Percentiles rank a stretch among this genome's conserved stretches.
These are phyloP conservation scores for Tetrahymena thermophila DNA, from an alignment of 73 alveolate genomes.

Conservation along the genomic window DNA sequence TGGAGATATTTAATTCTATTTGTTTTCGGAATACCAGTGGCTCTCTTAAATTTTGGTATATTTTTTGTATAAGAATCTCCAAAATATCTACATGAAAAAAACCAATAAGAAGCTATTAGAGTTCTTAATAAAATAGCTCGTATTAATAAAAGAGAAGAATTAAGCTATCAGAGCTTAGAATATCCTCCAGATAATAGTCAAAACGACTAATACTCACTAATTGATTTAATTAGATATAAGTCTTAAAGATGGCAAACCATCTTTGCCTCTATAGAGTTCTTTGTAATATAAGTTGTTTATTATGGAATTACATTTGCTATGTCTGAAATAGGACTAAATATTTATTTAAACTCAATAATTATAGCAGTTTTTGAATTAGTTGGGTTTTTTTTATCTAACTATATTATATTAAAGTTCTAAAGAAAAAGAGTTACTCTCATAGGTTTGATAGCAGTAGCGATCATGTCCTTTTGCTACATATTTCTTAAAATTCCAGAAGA, in stretches of 20 bases:
- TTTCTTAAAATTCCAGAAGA: neutral
- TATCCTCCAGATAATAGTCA: neutral
- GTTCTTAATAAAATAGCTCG: slow-evolving; percentile 14
- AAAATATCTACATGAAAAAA: neutral
- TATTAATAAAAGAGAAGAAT: neutral
- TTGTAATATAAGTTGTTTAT: slow-evolving; percentile 16
- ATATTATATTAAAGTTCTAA: neutral
- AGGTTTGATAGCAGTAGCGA: neutral
- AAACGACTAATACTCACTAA: neutral
- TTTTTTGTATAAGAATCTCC: slow-evolving; percentile 13
- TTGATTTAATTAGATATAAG: slow-evolving; percentile 11
- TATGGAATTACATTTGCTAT: slow-evolving; percentile 31
- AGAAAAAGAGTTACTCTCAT: neutral
- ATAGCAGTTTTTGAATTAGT: slow-evolving; percentile 12
- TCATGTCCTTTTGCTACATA: neutral
- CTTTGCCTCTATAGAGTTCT: neutral
- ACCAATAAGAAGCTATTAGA: neutral
- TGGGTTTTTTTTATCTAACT: neutral
- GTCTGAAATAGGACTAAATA: slow-evolving; percentile 13
- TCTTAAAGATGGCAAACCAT: slow-evolving; percentile 15
- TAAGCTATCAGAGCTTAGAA: neutral
- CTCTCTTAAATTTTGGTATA: neutral
- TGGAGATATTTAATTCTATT: slow-evolving; percentile 22
- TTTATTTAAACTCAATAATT: neutral
- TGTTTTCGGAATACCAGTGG: slow-evolving; percentile 2